phyloP scores from a whole-genome alignment of 805 yeast genomes.

The Huiozyma sinensis region DNA sequence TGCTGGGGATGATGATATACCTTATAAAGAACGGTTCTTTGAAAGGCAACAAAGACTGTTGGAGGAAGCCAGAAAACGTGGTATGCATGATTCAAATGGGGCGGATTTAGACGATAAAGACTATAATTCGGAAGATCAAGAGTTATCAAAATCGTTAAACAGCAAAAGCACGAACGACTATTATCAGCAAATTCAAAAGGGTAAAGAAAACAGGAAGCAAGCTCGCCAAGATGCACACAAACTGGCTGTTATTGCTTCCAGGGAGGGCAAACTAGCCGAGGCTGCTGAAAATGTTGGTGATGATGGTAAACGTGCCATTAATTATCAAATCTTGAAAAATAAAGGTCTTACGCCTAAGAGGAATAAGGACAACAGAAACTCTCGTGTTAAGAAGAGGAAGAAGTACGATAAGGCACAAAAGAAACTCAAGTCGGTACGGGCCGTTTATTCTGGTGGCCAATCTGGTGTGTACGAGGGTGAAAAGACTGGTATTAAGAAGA shows the following conservation, averaged over 20 bases:
- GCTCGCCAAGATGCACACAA: conserved; percentile 55
- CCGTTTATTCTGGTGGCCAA: conserved; percentile 64
- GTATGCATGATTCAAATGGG: conserved; percentile 45
- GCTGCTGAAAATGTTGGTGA: conserved; percentile 51
- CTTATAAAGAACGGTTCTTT: conserved; percentile 79
- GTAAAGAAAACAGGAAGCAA: conserved; percentile 38
- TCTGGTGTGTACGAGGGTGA: conserved; percentile 86
- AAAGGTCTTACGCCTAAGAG: conserved; percentile 91
- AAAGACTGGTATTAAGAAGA: conserved; percentile 94
- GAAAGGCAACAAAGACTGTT: conserved; percentile 81
- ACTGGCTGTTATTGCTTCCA: conserved; percentile 65
- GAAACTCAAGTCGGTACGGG: conserved; percentile 83
- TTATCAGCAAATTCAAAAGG: conserved; percentile 43
- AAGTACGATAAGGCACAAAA: conserved; percentile 90
- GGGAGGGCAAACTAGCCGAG: conserved; percentile 74
- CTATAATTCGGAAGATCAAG: conserved; percentile 38
- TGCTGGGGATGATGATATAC: conserved; percentile 82
- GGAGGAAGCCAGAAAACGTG: conserved; percentile 84
- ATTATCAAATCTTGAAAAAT: conserved; percentile 90
- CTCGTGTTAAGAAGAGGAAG: conserved; percentile 97
- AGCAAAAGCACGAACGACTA: conserved; percentile 43
- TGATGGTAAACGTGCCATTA: conserved; percentile 88
- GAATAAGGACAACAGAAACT: conserved; percentile 86
- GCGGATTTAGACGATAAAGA: conserved; percentile 48
- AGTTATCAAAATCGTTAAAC: conserved; percentile 32